A percentile compares a stretch with the other conserved stretches of the same genome.
Conservation (phyloP, 2,329 filamentous ascomycete genomes). For the Aurifilum marmelostoma region DNA sequence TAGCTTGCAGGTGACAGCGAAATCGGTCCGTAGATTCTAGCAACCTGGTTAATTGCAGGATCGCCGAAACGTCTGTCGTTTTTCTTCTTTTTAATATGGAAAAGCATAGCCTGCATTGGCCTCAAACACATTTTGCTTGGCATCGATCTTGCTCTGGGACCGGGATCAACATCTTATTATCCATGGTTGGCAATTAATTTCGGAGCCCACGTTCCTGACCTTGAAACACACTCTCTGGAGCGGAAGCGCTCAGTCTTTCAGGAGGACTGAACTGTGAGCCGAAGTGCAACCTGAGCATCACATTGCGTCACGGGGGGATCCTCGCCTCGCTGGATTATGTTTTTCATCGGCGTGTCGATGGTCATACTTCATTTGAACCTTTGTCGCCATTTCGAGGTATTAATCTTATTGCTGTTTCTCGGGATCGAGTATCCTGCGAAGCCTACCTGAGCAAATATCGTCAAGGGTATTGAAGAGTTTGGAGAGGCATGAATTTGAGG, state of each 20-base stretch:
- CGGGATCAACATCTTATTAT: constrained; percentile 18
- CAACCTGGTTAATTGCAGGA: constrained; percentile 6
- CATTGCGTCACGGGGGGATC: not conserved
- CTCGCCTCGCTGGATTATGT: not conserved
- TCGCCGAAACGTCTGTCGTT: constrained; percentile 14
- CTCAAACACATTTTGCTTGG: constrained; percentile 32
- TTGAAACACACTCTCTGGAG: constrained; percentile 31
- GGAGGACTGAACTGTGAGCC: not conserved
- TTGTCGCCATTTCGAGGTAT: not conserved
- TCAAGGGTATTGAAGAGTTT: not conserved
- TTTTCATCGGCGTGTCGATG: not conserved
- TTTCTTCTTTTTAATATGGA: constrained; percentile 18
- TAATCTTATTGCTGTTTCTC: no score
- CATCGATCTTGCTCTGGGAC: constrained; percentile 32
- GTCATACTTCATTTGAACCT: not conserved
- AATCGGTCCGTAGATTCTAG: constrained; percentile 9
- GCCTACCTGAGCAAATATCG: not conserved
- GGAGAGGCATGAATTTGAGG: not conserved
- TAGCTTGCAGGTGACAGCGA: not conserved
- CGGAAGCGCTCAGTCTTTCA: constrained; percentile 24
- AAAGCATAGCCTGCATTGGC: constrained; percentile 25
- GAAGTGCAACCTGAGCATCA: not conserved
- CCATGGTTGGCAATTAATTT: constrained; percentile 30
- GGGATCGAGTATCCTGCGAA: not conserved
- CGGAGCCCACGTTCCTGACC: constrained; percentile 39